Evolutionary conservation across 345 rosid species (phyloP).

Genomic region (Brassica napus): Da-Ae NC_063448.1:52721501-52722000

Average conservation of each 20-base stretch:
- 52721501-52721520: slow-evolving; percentile 57
- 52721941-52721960: slow-evolving; percentile 48
- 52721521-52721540: slow-evolving; percentile 63
- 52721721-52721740: slow-evolving; percentile 54
- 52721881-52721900: slow-evolving; percentile 70
- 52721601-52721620: slow-evolving; percentile 60
- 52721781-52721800: slow-evolving; percentile 10
- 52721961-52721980: slow-evolving; percentile 36
- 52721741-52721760: slow-evolving; percentile 57
- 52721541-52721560: slow-evolving; percentile 56
- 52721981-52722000: slow-evolving; percentile 59
- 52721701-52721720: slow-evolving; percentile 77
- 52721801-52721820: slow-evolving; percentile 57
- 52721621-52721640: slow-evolving; percentile 76
- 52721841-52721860: slow-evolving; percentile 69
- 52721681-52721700: slow-evolving; percentile 79
- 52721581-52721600: slow-evolving; percentile 45
- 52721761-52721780: slow-evolving; percentile 44
- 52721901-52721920: slow-evolving; percentile 74
- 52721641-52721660: slow-evolving; percentile 65
- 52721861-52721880: slow-evolving; percentile 64
- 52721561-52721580: slow-evolving; percentile 67
- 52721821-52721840: slow-evolving; percentile 57
- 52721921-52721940: slow-evolving; percentile 64
- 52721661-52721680: slow-evolving; percentile 65